Percentiles rank a stretch among this genome's conserved stretches.
These are phyloP conservation scores for Xerocomellus dryophilus DNA, from an alignment of 768 basidiomycete species.

Conservation along the genomic window DNA sequence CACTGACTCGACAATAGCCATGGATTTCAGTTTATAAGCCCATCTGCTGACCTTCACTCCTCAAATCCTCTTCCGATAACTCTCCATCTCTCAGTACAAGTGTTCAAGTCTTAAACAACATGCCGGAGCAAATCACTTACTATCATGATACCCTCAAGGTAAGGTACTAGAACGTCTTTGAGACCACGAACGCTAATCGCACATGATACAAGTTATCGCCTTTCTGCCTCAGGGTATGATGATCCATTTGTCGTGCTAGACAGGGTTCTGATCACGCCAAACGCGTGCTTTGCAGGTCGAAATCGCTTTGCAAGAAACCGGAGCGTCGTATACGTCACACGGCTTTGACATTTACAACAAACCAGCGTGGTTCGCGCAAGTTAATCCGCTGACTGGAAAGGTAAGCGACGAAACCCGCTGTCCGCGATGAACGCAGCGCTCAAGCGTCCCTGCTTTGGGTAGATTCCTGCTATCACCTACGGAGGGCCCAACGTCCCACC, in stretches of 20 bases:
- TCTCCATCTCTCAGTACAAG: not conserved
- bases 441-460: not conserved
- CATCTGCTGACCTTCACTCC: not conserved
- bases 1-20: not conserved
- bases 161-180: not conserved
- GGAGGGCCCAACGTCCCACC: constrained; percentile 55
- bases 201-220: constrained; percentile 44
- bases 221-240: constrained; percentile 49
- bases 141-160: constrained; percentile 42
- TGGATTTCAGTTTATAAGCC: not conserved
- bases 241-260: not conserved
- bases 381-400: constrained; percentile 60
- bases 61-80: not conserved
- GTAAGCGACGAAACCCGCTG: constrained; percentile 27
- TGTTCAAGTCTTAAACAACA: not conserved
- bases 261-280: not conserved
- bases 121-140: constrained; percentile 37
- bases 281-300: constrained; percentile 41
- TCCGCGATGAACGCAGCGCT: not conserved
- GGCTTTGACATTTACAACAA: constrained; percentile 61
- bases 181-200: not conserved
- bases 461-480: constrained; percentile 59
- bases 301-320: constrained; percentile 55
- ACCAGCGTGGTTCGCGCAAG: constrained; percentile 62
- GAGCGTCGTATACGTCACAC: constrained; percentile 44